A percentile compares a stretch with the other conserved stretches of the same genome.
phyloP scores from a whole-genome alignment of 768 basidiomycete genomes.

The Fibroporia radiculosa region DNA sequence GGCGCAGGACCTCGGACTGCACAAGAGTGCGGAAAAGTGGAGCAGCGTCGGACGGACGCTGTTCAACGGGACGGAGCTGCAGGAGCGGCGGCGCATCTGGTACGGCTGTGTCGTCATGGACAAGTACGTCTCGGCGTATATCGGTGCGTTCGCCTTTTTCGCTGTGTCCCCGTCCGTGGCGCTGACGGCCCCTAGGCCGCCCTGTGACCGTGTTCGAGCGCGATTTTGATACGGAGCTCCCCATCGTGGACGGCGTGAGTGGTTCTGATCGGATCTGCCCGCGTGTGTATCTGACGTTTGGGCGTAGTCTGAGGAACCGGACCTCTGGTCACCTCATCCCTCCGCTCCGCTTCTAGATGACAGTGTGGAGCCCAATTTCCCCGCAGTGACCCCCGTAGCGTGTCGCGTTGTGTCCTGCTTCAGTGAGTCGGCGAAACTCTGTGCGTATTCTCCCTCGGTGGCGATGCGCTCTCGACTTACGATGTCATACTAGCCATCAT shows the following conservation, averaged over 20 bases:
- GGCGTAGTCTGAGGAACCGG: slow-evolving; percentile 55
- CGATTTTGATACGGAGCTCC: slow-evolving; percentile 70
- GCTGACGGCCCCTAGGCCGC: slow-evolving; percentile 34
- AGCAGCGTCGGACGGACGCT: slow-evolving; percentile 43
- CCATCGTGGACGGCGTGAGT: slow-evolving; percentile 50
- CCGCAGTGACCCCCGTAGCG: slow-evolving; percentile 27
- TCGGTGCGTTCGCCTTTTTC: slow-evolving; percentile 39
- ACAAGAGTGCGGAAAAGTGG: slow-evolving; percentile 77
- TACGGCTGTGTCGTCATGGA: slow-evolving; percentile 74
- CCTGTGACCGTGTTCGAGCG: slow-evolving; percentile 68
- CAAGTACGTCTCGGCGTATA: slow-evolving; percentile 73
- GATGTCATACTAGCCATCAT: slow-evolving; percentile 45
- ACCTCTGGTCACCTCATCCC: slow-evolving; percentile 40
- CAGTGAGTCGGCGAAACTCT: slow-evolving; percentile 63
- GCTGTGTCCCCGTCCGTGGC: not conserved
- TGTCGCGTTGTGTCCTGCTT: slow-evolving; percentile 65
- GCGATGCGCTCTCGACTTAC: not conserved
- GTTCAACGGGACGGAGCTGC: slow-evolving; percentile 55
- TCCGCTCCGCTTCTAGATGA: slow-evolving; percentile 27
- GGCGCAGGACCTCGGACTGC: slow-evolving; percentile 85
- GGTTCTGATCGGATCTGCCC: not conserved
- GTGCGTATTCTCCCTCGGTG: slow-evolving; percentile 32
- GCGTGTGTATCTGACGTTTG: slow-evolving; percentile 2
- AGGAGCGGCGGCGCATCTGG: slow-evolving; percentile 70
- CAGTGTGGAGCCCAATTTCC: slow-evolving; percentile 12